Evolutionary conservation across 176 grass and related monocot species (phyloP), one percentile per base, ranked within the genome.

Genomic region (Oryza glaberrima): DNA sequence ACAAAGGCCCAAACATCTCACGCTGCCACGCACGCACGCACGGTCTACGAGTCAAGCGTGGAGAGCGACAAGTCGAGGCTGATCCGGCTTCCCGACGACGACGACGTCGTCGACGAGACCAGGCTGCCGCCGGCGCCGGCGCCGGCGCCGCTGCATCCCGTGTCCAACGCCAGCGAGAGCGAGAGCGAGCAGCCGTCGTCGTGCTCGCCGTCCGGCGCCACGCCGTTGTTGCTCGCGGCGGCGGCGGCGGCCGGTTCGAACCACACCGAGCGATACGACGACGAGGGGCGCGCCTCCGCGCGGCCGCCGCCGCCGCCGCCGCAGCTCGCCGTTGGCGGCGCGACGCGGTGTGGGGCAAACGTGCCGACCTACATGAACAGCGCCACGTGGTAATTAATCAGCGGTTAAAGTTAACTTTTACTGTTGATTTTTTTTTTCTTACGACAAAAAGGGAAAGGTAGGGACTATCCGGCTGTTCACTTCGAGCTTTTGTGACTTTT

Each of bases 61-160:
- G 67, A 72, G 9, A 90, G 65, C 28, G 84, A 87, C 8, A 90
- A 64, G 64, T 90, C 84, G 49, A 90, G 89, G 76, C 89, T 87
- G 75, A 90, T 75, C 89, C 41, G 70, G 6, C 75, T 80, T 30
- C 41, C 64, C 69, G 84, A 49, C 15, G 80, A 77, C 35, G 78
- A 66, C 60, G 83, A 69, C 36, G 82, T 40, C 61, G 82, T 45
- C 23, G 67, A 72, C 28, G 84, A 79, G 47, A 79, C 38, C 47
- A 60, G 40, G 84, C 84, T 74, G 16, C 61, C 63, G 28, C 35
- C 63, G 58, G 23, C 73, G 20, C 68, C 30, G 30, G 30, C 30
- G 30, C 28, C 28, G 28, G 28, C 28, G 2, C 45, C 63, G 58
- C 34, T 67, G 20, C 68, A 60, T 34, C 35, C 4, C 1, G 17